Base-by-base conservation (phyloP, 2,329 filamentous ascomycete genomes). In the Monosporascus ibericus region DNA sequence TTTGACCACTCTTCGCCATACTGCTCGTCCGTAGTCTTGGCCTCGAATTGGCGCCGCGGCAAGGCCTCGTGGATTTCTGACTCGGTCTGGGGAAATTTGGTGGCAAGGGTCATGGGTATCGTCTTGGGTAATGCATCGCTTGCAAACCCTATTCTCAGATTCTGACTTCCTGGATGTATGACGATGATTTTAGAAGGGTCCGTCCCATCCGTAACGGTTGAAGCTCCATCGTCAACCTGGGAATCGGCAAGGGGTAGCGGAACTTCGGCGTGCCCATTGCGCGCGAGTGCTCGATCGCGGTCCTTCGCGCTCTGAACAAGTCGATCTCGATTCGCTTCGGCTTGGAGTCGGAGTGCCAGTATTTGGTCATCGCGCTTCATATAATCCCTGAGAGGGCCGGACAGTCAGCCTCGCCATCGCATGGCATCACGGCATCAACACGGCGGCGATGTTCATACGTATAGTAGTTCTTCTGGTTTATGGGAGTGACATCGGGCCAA, bases 381-480 rank as follows among this genome's bases (percentile, higher is more conserved):
- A 64, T 96, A 99, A 68, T 99, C 94, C 55, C 91, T 96, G 61
- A 34, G 50, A 46, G 53, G 48, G 60, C 42, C 54, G 51, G 47
- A 27, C 34, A 25, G 58, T 68, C 55, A 68, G 60, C 51, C 56
- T 51, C 39, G 39, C 39, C 17, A 22, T 42, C 39, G 9, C 18
- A 11, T 20, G 18, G 20, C 9, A 11, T 20, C 20, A 22, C 11
- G 18, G 22, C 9, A 20, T 6, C n/a, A 42, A 11, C 9, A 15
- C 18, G 14, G 37, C 36, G 22, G 42, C 20, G 18, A 15, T 37
- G 30, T 38, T 48, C 85, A 56, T 79, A 94, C 90, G 92, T 96
- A 70, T 96, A 96, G 72, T 99, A 99, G 71, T 99, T 99, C 76
- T 99, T 99, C 71, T 99, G 94, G 69, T 99, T 99, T 72, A 99